Evolutionary conservation across 208 protist species (phyloP).

Genomic region (Trypanosomatidae sp.): DNA sequence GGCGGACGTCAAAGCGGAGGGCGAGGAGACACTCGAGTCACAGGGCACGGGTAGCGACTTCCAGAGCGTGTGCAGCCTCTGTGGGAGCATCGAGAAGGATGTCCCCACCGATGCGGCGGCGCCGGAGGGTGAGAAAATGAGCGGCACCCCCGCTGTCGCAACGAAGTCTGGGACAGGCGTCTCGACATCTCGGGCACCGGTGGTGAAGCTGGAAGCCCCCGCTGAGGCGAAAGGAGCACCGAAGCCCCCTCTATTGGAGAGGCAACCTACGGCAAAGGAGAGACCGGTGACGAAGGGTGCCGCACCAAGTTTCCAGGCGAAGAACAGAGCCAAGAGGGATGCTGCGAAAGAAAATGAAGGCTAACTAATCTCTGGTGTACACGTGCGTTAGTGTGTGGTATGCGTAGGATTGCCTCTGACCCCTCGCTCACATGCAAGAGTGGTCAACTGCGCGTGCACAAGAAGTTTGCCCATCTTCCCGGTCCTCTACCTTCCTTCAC

Average conservation of each 20-base stretch:
- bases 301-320: background rate
- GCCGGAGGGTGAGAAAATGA: background rate
- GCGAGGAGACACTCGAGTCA: background rate
- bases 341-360: background rate
- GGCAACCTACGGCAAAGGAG: background rate
- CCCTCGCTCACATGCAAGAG: background rate
- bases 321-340: background rate
- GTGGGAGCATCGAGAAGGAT: background rate
- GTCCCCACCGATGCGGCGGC: background rate
- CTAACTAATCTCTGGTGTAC: background rate
- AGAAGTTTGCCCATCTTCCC: background rate
- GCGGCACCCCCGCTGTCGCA: background rate
- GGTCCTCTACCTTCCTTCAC: background rate
- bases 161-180: background rate
- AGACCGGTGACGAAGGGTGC: background rate
- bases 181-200: background rate
- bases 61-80: background rate
- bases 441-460: background rate
- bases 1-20: background rate
- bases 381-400: background rate
- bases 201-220: background rate
- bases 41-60: background rate
- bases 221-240: background rate
- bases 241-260: background rate
- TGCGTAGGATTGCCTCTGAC: background rate